Evolutionary conservation across 140 eudicot genomes (phyloP).

Genomic region (Bidens hawaiensis): DNA sequence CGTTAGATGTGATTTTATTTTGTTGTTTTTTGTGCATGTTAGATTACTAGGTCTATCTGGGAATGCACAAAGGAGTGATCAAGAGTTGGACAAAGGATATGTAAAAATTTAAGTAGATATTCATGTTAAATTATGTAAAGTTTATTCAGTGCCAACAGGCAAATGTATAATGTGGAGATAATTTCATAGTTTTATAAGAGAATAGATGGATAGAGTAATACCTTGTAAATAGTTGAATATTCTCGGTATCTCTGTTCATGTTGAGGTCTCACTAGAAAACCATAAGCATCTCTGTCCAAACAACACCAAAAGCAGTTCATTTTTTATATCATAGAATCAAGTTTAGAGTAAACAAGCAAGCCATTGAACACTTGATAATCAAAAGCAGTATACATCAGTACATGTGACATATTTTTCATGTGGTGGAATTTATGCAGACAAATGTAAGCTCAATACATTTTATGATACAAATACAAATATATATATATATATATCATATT

Average conservation of each 20-base stretch:
- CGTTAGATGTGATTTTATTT: too few relatives aligned
- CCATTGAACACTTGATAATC: not conserved
- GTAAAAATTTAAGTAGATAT: too few relatives aligned
- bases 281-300: slow-evolving; percentile 89
- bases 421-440: not conserved
- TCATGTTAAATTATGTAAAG: too few relatives aligned
- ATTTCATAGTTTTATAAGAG: too few relatives aligned
- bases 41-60: too few relatives aligned
- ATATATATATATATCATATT: too few relatives aligned
- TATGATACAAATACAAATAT: too few relatives aligned
- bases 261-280: slow-evolving; percentile 93
- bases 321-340: not conserved
- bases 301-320: not conserved
- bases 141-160: too few relatives aligned
- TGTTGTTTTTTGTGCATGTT: too few relatives aligned
- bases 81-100: too few relatives aligned
- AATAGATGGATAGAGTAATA: slow-evolving; percentile 12
- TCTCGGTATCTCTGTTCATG: slow-evolving; percentile 93
- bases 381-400: not conserved
- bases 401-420: not conserved
- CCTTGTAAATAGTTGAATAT: slow-evolving; percentile 96
- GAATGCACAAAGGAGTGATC: too few relatives aligned
- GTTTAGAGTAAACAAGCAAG: not conserved
- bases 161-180: too few relatives aligned
- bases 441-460: not conserved